These are phyloP conservation scores for Suillus spraguei DNA, from an alignment of 768 basidiomycete species.

Conservation along the genomic window DNA sequence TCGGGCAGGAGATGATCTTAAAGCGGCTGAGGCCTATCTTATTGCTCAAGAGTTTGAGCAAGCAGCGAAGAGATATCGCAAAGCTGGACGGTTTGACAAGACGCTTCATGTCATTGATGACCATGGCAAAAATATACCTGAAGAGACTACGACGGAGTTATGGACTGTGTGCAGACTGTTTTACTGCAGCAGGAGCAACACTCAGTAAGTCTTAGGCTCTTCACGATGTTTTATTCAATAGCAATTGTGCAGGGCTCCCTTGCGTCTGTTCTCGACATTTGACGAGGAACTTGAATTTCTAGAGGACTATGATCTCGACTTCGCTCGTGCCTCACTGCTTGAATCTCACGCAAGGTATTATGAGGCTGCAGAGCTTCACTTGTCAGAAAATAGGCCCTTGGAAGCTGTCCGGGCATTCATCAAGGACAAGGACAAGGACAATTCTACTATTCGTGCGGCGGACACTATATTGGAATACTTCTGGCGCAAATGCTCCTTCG, in stretches of 20 bases:
- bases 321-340: constrained; percentile 48
- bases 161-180: constrained; percentile 46
- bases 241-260: constrained; percentile 43
- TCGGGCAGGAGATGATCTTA: constrained; percentile 37
- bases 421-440: constrained; percentile 28
- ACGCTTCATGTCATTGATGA: constrained; percentile 48
- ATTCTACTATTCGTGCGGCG: constrained; percentile 37
- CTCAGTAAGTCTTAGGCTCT: constrained; percentile 27
- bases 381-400: constrained; percentile 46
- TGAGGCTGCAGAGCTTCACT: constrained; percentile 56
- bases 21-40: constrained; percentile 49
- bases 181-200: constrained; percentile 40
- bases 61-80: constrained; percentile 51
- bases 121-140: constrained; percentile 35
- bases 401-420: constrained; percentile 52
- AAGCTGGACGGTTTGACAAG: constrained; percentile 52
- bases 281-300: constrained; percentile 61
- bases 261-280: constrained; percentile 46
- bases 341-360: constrained; percentile 40
- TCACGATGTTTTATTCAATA: neutral
- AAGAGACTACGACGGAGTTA: constrained; percentile 38
- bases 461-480: constrained; percentile 44
- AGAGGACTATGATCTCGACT: constrained; percentile 53
- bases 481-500: constrained; percentile 50
- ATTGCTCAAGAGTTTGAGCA: constrained; percentile 44